Conservation (phyloP, 169 alveolate species). For the Plasmodium coatneyi region DNA sequence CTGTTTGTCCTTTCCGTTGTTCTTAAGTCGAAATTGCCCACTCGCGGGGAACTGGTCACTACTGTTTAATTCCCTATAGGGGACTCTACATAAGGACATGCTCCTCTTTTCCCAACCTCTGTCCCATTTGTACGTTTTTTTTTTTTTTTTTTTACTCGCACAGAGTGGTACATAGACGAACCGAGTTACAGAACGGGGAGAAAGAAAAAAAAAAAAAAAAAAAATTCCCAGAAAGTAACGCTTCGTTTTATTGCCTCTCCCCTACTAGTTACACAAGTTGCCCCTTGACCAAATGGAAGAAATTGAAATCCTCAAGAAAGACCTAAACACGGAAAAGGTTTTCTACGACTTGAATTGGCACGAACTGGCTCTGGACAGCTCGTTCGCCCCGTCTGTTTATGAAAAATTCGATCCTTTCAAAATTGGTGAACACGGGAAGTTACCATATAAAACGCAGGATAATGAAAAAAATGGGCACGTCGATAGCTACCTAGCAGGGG, state of each 20-base stretch:
- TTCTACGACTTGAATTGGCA: constrained; percentile 48
- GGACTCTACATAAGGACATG: not conserved
- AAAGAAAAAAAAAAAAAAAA: not conserved
- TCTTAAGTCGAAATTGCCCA: not conserved
- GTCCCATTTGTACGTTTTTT: not conserved
- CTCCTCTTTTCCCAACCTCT: not conserved
- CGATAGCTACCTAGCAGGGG: not conserved
- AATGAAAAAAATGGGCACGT: not conserved
- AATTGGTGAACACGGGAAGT: not conserved
- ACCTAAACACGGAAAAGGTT: constrained; percentile 51
- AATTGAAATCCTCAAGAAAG: constrained; percentile 32
- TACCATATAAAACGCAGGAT: not conserved
- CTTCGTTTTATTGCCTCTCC: not conserved
- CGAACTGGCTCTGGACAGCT: constrained; percentile 22
- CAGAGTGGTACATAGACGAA: too few relatives aligned
- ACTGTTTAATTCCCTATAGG: not conserved
- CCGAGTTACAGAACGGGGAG: not conserved
- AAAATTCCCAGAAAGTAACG: not conserved
- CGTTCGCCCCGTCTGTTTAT: constrained; percentile 9
- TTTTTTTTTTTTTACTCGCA: not conserved
- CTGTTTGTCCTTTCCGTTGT: not conserved
- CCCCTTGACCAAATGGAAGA: not conserved
- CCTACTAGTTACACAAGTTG: not conserved
- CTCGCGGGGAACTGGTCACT: not conserved
- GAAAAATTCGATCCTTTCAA: not conserved